A percentile compares a stretch with the other conserved stretches of the same genome.
These are phyloP conservation scores for Syzygium malaccense DNA, from an alignment of 441 rosid species.

Conservation along the genomic window DNA sequence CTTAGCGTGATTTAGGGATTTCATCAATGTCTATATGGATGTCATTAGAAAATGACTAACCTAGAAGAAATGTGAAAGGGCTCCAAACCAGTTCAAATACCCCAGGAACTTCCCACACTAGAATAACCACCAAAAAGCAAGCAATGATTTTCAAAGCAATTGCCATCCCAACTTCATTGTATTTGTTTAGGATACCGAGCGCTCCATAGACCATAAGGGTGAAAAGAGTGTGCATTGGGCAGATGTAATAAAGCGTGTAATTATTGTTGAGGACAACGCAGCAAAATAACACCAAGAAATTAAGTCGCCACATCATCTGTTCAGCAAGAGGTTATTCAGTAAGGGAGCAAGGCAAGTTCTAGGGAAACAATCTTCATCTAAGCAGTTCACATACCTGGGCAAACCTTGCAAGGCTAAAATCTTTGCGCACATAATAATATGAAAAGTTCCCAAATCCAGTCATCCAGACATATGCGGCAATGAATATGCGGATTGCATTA, in stretches of 20 bases:
- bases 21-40: neutral
- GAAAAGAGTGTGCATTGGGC: conserved; percentile 99
- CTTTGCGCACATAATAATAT: conserved; percentile 90
- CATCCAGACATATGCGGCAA: conserved; percentile 99
- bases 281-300: conserved; percentile 82
- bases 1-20: conserved; percentile 6
- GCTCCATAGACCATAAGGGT: conserved; percentile 97
- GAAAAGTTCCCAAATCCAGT: conserved; percentile 99
- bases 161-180: conserved; percentile 82
- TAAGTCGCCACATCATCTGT: conserved; percentile 99
- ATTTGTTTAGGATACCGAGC: conserved; percentile 77
- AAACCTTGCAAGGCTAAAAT: conserved; percentile 87
- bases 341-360: neutral
- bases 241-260: conserved; percentile 87
- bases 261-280: conserved; percentile 90
- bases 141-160: conserved; percentile 70
- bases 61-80: neutral
- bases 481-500: conserved; percentile 88
- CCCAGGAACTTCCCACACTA: neutral
- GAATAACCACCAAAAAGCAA: conserved; percentile 4
- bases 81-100: conserved; percentile 1
- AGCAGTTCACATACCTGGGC: conserved; percentile 47
- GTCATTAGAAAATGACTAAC: neutral
- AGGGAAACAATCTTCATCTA: neutral
- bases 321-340: neutral